Conservation (phyloP, 495 filamentous ascomycete species). For the Aspergillus sclerotioniger region DNA sequence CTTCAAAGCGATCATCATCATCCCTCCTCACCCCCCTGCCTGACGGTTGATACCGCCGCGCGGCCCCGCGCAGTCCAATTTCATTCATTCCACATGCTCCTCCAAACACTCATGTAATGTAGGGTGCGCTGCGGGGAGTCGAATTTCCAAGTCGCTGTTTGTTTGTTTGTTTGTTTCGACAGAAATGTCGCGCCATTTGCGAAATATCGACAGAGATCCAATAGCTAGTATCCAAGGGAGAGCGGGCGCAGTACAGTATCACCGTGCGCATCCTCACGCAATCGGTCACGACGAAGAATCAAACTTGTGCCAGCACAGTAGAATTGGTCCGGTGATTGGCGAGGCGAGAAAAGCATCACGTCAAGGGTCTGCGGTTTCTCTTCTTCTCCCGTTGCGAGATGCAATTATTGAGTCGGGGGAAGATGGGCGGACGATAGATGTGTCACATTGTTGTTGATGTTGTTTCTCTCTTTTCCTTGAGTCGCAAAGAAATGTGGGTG, state of each 20-base stretch:
- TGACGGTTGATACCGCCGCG: neutral
- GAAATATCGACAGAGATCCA: neutral
- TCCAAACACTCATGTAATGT: neutral
- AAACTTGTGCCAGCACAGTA: slow-evolving; percentile 20
- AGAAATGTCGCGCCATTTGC: neutral
- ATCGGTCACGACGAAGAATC: neutral
- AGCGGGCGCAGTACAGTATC: neutral
- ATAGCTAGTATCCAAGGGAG: neutral
- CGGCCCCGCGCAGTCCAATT: neutral
- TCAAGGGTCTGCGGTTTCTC: neutral
- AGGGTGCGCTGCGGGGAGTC: neutral
- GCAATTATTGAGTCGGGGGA: neutral
- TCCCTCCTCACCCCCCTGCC: neutral
- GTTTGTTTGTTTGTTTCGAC: neutral
- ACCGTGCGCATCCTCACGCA: slow-evolving; percentile 2
- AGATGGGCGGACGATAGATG: slow-evolving; percentile 7
- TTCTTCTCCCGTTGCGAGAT: neutral
- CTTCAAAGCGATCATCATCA: neutral
- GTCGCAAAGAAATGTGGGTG: neutral
- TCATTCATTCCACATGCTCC: neutral
- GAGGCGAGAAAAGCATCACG: neutral
- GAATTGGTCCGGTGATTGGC: slow-evolving; percentile 6
- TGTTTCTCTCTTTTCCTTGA: slow-evolving; percentile 9
- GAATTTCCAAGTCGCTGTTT: neutral
- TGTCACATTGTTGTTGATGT: slow-evolving; percentile 5